phyloP scores from a whole-genome alignment of 1,284 basidiomycete species.

The Cutaneotrichosporon arboriforme region DNA sequence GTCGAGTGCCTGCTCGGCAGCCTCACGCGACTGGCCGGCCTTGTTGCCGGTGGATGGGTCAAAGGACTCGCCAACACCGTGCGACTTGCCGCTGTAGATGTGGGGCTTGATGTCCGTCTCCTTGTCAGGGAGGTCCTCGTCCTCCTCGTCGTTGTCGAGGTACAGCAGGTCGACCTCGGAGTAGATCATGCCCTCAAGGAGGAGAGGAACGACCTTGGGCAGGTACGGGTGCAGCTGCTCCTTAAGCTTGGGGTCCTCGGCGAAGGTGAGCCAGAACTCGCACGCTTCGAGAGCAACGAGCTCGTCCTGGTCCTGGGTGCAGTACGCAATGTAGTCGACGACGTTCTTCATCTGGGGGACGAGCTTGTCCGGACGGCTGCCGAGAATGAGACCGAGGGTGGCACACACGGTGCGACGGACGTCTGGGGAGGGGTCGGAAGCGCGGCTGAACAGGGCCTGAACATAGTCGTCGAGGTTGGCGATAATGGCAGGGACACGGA shows the following conservation, averaged over 20 bases:
- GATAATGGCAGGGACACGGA: conserved; percentile 74
- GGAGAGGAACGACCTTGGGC: conserved; percentile 79
- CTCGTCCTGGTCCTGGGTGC: conserved; percentile 93
- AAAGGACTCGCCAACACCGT: conserved; percentile 64
- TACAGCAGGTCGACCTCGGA: conserved; percentile 93
- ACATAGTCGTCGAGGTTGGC: conserved; percentile 91
- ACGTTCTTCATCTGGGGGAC: conserved; percentile 94
- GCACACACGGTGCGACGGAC: conserved; percentile 95
- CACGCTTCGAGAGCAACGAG: conserved; percentile 92
- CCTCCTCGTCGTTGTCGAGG: conserved; percentile 85
- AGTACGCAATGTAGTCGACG: conserved; percentile 98
- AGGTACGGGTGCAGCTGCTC: conserved; percentile 80
- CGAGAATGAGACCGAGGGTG: conserved; percentile 86
- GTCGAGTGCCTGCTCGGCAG: conserved; percentile 49
- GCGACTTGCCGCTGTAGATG: conserved; percentile 73
- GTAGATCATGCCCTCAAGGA: conserved; percentile 96
- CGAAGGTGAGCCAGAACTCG: conserved; percentile 99
- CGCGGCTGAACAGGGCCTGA: conserved; percentile 85
- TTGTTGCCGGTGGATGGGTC: conserved; percentile 26
- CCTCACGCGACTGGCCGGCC: conserved; percentile 36
- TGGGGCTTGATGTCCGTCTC: conserved; percentile 94
- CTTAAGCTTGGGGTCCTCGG: conserved; percentile 83
- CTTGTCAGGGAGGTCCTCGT: conserved; percentile 81
- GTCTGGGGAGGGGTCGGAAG: conserved; percentile 85
- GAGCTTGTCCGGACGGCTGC: conserved; percentile 89